Conservation (phyloP, 2,329 filamentous ascomycete genomes). For the Tetracladium maxilliforme region DNA sequence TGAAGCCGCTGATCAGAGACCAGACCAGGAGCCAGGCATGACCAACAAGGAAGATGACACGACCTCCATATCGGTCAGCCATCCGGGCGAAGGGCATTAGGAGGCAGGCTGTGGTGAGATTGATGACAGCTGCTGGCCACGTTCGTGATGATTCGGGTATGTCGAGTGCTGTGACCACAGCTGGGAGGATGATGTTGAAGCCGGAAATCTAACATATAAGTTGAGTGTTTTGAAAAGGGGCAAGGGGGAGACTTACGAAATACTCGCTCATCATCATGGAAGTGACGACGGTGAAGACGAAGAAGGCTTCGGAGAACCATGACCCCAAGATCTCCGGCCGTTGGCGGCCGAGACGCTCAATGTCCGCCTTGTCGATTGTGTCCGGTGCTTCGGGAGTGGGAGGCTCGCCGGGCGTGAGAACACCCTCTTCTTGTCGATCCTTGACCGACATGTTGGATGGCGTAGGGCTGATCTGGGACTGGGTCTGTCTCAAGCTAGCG, state of each 20-base stretch:
- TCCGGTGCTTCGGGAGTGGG: slow-evolving; percentile 1
- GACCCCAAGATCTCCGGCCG: slow-evolving; percentile 36
- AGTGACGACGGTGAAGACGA: slow-evolving; percentile 43
- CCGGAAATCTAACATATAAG: slow-evolving; percentile 57
- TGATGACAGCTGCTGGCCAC: slow-evolving; percentile 50
- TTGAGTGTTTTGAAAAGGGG: slow-evolving; percentile 2
- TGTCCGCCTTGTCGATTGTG: slow-evolving; percentile 1
- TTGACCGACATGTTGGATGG: too few species aligned
- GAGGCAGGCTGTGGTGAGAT: slow-evolving; percentile 35
- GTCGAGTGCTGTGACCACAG: slow-evolving; percentile 40
- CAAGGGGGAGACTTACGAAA: slow-evolving; percentile 2
- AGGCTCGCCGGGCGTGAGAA: too few species aligned
- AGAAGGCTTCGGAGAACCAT: slow-evolving; percentile 37
- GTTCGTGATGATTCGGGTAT: slow-evolving; percentile 46
- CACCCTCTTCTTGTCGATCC: too few species aligned
- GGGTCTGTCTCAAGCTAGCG: too few species aligned
- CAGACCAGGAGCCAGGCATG: slow-evolving; percentile 52
- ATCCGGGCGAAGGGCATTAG: slow-evolving; percentile 50
- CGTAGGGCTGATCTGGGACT: too few species aligned
- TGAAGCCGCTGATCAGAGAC: slow-evolving; percentile 57
- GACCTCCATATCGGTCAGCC: slow-evolving; percentile 48
- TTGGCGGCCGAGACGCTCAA: slow-evolving; percentile 42
- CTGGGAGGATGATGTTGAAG: slow-evolving; percentile 59
- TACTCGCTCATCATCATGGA: slow-evolving; percentile 12
- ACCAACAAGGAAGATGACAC: slow-evolving; percentile 42